phyloP scores from a whole-genome alignment of 345 rosid species.

The Hypericum androsaemum region DNA sequence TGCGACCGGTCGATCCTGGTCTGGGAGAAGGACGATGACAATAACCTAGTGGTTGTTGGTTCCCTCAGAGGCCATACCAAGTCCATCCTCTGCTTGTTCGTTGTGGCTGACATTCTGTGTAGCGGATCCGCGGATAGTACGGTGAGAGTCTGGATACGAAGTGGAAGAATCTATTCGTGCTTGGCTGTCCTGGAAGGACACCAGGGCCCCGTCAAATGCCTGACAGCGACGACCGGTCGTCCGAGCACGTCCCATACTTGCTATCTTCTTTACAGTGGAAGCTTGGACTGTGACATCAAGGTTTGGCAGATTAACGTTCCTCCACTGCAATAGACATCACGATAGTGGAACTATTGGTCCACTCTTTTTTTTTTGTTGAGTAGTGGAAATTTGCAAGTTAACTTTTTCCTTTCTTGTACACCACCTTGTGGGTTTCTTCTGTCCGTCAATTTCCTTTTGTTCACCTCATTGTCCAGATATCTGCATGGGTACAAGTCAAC shows the following conservation, averaged over 20 bases:
- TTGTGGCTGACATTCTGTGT: conserved; percentile 49
- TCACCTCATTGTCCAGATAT: too few species aligned
- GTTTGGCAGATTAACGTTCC: conserved; percentile 63
- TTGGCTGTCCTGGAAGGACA: conserved; percentile 70
- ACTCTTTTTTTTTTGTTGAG: too few species aligned
- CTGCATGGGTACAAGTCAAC: too few species aligned
- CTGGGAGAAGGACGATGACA: conserved; percentile 49
- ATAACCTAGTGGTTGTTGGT: conserved; percentile 36
- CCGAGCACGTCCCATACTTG: conserved; percentile 21
- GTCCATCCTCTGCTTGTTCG: conserved; percentile 57
- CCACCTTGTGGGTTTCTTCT: too few species aligned
- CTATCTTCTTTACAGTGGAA: conserved; percentile 60
- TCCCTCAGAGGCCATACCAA: conserved; percentile 64
- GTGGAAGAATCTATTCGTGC: conserved; percentile 36
- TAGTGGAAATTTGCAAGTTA: too few species aligned
- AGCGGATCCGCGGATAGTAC: conserved; percentile 87
- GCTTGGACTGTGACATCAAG: conserved; percentile 77
- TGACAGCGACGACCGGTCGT: conserved; percentile 44
- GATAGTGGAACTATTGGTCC: not conserved
- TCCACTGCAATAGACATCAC: conserved; percentile 7
- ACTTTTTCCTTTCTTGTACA: too few species aligned
- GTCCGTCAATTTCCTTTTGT: too few species aligned
- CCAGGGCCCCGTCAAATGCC: conserved; percentile 77
- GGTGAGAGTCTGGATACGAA: conserved; percentile 61
- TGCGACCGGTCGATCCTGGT: conserved; percentile 59